Percentiles rank a stretch among this genome's conserved stretches.
Evolutionary conservation across 805 yeast genomes (phyloP).

Genomic region (Candida taoyuanica): DNA sequence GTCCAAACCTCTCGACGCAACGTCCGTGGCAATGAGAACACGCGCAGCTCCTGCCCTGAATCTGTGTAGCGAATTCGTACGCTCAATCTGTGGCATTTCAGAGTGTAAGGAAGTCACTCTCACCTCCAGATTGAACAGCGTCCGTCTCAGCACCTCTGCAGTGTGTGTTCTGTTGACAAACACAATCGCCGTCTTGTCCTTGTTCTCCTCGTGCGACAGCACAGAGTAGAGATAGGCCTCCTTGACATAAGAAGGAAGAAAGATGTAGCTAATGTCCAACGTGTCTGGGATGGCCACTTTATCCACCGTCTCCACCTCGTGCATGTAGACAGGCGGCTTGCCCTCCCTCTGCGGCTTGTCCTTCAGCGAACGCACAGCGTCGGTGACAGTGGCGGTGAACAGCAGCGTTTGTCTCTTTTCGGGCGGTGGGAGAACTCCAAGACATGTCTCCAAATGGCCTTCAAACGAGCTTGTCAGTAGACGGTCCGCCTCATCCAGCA

Average conservation of each 20-base stretch:
- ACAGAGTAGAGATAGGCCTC: constrained; percentile 80
- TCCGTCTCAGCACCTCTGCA: constrained; percentile 82
- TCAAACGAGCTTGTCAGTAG: constrained; percentile 80
- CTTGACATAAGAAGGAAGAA: constrained; percentile 83
- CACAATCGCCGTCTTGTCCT: constrained; percentile 68
- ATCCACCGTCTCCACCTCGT: constrained; percentile 71
- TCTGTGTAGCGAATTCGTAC: constrained; percentile 87
- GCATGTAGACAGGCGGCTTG: constrained; percentile 54
- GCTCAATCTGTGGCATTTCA: constrained; percentile 87
- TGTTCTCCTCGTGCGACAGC: constrained; percentile 56
- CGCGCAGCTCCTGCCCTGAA: constrained; percentile 94
- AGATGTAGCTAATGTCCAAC: constrained; percentile 57
- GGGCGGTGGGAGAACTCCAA: constrained; percentile 66
- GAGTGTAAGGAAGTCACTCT: constrained; percentile 90
- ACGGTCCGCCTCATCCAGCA: constrained; percentile 85
- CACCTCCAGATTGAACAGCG: constrained; percentile 66
- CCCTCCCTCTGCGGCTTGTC: constrained; percentile 54
- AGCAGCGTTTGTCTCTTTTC: constrained; percentile 77
- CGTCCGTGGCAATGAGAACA: constrained; percentile 91
- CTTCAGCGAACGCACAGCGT: constrained; percentile 77
- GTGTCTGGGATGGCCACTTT: constrained; percentile 78
- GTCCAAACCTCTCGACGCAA: constrained; percentile 95
- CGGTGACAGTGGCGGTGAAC: constrained; percentile 95
- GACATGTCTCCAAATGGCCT: constrained; percentile 68
- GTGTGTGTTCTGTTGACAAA: constrained; percentile 89